These are phyloP conservation scores for Moniliella sp. DNA, from an alignment of 1,284 basidiomycete genomes.

Conservation along the genomic window DNA sequence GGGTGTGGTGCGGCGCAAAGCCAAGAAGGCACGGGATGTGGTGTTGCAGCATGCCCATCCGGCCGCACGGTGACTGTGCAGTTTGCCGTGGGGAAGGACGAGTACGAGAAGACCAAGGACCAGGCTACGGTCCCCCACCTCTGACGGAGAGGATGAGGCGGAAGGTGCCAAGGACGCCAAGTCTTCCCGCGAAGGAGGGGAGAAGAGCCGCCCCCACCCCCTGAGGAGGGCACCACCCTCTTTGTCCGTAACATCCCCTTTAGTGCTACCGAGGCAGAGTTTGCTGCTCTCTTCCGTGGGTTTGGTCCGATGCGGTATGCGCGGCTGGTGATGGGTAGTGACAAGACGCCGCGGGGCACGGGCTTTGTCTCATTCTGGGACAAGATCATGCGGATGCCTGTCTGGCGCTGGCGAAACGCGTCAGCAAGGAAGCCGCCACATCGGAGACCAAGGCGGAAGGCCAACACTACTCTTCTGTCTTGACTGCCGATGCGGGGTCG, in stretches of 20 bases:
- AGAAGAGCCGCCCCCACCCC: conserved; percentile 9
- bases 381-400: conserved; percentile 37
- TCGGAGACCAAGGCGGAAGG: background rate
- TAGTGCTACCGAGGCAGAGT: conserved; percentile 41
- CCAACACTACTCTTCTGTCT: conserved; percentile 9
- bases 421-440: conserved; percentile 9
- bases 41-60: conserved; percentile 15
- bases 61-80: conserved; percentile 70
- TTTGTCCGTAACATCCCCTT: conserved; percentile 89
- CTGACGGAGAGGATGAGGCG: conserved; percentile 34
- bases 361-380: conserved; percentile 98
- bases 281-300: conserved; percentile 34
- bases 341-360: conserved; percentile 68
- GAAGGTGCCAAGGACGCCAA: conserved; percentile 33
- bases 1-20: conserved; percentile 45
- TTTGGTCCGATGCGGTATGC: conserved; percentile 87
- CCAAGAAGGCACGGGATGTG: conserved; percentile 36
- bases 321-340: conserved; percentile 70
- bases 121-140: conserved; percentile 7
- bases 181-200: conserved; percentile 38
- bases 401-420: conserved; percentile 13
- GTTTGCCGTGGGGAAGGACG: conserved; percentile 83
- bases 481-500: conserved; percentile 77
- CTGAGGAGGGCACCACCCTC: conserved; percentile 52
- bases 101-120: conserved; percentile 53